Evolutionary conservation across 768 basidiomycete genomes (phyloP).

Genomic region (Kwoniella mangroviensis): DNA sequence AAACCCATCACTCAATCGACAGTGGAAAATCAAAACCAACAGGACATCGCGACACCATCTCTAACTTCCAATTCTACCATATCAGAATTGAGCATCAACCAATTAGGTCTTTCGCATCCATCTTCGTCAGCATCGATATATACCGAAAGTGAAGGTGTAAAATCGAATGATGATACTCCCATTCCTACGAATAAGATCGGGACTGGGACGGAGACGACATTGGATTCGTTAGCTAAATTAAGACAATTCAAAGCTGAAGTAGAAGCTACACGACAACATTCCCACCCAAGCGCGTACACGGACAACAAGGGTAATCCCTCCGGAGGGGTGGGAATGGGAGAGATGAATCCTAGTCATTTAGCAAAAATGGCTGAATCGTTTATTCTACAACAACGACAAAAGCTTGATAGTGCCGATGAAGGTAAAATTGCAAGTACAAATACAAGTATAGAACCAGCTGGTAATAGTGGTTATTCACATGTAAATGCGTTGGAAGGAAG

Average conservation of each 20-base stretch:
- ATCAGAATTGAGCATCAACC: neutral
- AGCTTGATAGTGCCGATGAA: neutral
- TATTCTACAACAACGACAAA: slow-evolving; percentile 18
- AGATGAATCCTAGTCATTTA: slow-evolving; percentile 15
- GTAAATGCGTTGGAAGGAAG: neutral
- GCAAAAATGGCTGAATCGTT: slow-evolving; percentile 31
- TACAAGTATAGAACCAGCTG: neutral
- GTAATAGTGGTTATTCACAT: too few relatives aligned
- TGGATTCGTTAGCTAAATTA: slow-evolving; percentile 28
- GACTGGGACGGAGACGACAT: neutral
- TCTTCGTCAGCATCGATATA: neutral
- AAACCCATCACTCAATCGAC: neutral
- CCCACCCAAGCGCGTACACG: too few relatives aligned
- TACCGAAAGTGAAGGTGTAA: neutral
- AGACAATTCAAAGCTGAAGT: slow-evolving; percentile 34
- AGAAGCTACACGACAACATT: slow-evolving; percentile 16
- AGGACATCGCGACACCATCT: neutral
- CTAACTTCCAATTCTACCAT: neutral
- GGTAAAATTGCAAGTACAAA: neutral
- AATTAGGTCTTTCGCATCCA: neutral
- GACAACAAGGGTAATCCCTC: neutral
- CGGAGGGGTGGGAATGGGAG: neutral
- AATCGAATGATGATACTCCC: neutral
- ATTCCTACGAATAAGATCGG: neutral
- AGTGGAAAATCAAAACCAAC: neutral